Percentiles rank a stretch among this genome's conserved stretches.
Conservation (phyloP, 2,329 filamentous ascomycete species). For the Fonsecaea monophora region DNA sequence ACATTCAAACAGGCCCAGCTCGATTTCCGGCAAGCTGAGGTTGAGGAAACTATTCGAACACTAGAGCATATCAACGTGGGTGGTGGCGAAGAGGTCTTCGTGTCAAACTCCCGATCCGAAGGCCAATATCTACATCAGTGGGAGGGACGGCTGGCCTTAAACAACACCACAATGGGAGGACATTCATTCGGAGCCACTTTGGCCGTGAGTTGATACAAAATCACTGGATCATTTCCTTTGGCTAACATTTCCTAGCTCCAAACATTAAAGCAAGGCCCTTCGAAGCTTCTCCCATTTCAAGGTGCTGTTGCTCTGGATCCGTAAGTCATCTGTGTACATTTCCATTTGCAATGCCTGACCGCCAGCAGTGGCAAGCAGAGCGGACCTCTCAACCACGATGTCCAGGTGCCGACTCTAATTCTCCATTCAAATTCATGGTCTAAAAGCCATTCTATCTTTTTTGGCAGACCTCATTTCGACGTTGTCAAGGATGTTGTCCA, state of each 20-base stretch:
- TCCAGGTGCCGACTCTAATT: constrained; percentile 65
- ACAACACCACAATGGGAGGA: constrained; percentile 64
- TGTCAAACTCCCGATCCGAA: constrained; percentile 56
- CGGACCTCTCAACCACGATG: constrained; percentile 66
- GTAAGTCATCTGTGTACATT: constrained; percentile 14
- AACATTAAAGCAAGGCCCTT: constrained; percentile 52
- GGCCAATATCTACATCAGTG: constrained; percentile 59
- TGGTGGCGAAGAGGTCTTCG: constrained; percentile 29
- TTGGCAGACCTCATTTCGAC: constrained; percentile 69
- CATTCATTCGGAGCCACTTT: constrained; percentile 72
- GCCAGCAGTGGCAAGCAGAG: constrained; percentile 61
- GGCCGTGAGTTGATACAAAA: constrained; percentile 45
- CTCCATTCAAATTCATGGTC: constrained; percentile 72
- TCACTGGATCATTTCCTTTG: neutral
- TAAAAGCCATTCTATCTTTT: constrained; percentile 62
- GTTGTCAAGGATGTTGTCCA: constrained; percentile 65
- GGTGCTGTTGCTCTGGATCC: constrained; percentile 70
- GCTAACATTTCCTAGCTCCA: constrained; percentile 26
- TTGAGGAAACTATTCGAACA: constrained; percentile 38
- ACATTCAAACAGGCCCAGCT: constrained; percentile 39
- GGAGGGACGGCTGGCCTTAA: constrained; percentile 61
- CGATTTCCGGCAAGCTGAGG: constrained; percentile 41
- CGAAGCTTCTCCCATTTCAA: constrained; percentile 55
- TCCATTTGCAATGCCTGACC: neutral
- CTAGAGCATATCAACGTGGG: constrained; percentile 36